A percentile compares a stretch with the other conserved stretches of the same genome.
These are phyloP conservation scores for Colletotrichum zoysiae DNA, from an alignment of 2,329 filamentous ascomycete species.

Conservation along the genomic window DNA sequence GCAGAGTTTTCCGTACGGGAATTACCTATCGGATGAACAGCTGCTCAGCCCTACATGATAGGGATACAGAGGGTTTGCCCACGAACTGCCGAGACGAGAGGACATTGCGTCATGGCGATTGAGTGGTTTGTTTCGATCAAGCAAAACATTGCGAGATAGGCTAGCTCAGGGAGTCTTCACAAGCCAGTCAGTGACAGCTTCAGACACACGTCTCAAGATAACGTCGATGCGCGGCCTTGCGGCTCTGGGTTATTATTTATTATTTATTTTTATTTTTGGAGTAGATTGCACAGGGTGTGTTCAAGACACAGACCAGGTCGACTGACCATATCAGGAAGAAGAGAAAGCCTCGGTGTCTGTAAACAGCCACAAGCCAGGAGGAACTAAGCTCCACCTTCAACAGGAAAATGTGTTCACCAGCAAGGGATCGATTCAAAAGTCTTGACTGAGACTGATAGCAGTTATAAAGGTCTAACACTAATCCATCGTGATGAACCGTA, in stretches of 20 bases:
- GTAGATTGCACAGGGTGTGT: background rate
- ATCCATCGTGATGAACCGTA: background rate
- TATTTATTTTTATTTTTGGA: background rate
- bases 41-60: conserved; percentile 26
- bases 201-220: background rate
- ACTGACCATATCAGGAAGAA: too few relatives aligned
- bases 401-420: background rate
- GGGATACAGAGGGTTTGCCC: conserved; percentile 4
- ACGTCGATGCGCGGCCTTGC: background rate
- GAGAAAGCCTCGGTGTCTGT: background rate
- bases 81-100: conserved; percentile 27
- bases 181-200: background rate
- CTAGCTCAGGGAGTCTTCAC: background rate
- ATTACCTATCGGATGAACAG: conserved; percentile 8
- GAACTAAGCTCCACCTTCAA: background rate
- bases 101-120: background rate
- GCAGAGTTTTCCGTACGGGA: background rate
- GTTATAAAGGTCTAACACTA: background rate
- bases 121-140: background rate
- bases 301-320: too few relatives aligned
- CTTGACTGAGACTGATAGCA: background rate
- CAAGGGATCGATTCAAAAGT: too few relatives aligned
- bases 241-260: too few relatives aligned
- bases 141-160: background rate
- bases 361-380: too few relatives aligned